phyloP scores from a whole-genome alignment of 768 basidiomycete species.

The Russula ochroleuca region DNA sequence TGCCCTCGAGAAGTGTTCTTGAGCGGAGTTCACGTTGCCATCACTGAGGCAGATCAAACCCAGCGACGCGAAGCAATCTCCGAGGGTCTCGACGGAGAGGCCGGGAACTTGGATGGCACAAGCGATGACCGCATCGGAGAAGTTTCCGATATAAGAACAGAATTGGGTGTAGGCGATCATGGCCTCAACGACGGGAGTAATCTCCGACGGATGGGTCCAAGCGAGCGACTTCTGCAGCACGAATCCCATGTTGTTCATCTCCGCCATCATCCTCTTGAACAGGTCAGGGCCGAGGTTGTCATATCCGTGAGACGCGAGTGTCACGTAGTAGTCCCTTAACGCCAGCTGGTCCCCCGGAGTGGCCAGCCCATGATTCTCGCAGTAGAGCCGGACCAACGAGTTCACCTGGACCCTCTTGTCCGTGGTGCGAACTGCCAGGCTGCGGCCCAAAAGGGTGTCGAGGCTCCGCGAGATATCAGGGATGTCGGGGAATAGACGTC shows the following conservation, averaged over 20 bases:
- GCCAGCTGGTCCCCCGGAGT: neutral
- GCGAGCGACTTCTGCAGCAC: conserved; percentile 14
- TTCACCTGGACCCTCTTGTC: conserved; percentile 22
- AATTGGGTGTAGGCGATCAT: conserved; percentile 21
- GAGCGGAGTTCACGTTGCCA: neutral
- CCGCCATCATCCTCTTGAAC: conserved; percentile 18
- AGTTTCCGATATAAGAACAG: conserved; percentile 18
- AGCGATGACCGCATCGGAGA: conserved; percentile 13
- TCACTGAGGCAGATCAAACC: conserved; percentile 11
- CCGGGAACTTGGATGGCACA: neutral
- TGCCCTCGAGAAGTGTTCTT: conserved; percentile 8
- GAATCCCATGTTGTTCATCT: conserved; percentile 21
- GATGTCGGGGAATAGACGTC: conserved; percentile 8
- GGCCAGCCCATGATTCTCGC: conserved; percentile 8
- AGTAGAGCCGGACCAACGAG: conserved; percentile 21
- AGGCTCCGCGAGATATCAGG: conserved; percentile 9
- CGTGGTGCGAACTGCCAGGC: conserved; percentile 12
- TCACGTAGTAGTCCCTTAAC: conserved; percentile 18
- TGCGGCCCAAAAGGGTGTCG: conserved; percentile 18
- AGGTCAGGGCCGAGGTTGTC: conserved; percentile 9
- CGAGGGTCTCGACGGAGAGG: conserved; percentile 6
- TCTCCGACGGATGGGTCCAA: conserved; percentile 7
- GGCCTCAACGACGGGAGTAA: conserved; percentile 15
- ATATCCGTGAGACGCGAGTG: conserved; percentile 17
- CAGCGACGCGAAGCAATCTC: conserved; percentile 10